Conservation (phyloP, 176 grass and related monocot genomes). For the Poa pratensis region DNA sequence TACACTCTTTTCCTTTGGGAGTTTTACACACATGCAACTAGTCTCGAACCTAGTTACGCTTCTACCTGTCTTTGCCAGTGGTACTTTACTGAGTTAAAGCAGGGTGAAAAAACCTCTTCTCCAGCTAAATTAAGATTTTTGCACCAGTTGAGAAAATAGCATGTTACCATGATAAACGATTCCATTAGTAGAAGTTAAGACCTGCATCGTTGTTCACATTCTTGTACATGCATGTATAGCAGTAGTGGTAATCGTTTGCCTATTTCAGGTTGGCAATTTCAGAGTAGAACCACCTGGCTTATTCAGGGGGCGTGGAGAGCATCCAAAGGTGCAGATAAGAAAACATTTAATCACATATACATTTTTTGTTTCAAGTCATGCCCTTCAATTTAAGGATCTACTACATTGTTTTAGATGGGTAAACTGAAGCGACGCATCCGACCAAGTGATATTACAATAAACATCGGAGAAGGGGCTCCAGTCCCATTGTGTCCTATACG, state of each 20-base stretch:
- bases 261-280: constrained; percentile 92
- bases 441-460: constrained; percentile 96
- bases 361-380: not conserved
- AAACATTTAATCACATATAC: not conserved
- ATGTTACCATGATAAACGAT: not conserved
- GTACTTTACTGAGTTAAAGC: not conserved
- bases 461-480: constrained; percentile 63
- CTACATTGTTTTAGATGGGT: constrained; percentile 74
- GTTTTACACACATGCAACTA: not conserved
- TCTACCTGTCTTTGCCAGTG: not conserved
- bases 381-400: constrained; percentile 9
- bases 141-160: not conserved
- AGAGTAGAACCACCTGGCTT: constrained; percentile 96
- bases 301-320: constrained; percentile 96
- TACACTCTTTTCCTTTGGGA: not conserved
- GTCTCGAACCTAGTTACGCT: not conserved
- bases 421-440: constrained; percentile 81
- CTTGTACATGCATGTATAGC: not conserved
- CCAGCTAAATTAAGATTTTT: constrained; percentile 25
- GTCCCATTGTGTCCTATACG: constrained; percentile 84
- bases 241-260: constrained; percentile 21
- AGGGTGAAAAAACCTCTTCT: not conserved
- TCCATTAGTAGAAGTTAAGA: not conserved
- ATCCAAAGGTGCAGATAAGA: constrained; percentile 73
- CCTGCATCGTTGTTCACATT: not conserved